A percentile compares a stretch with the other conserved stretches of the same genome.
phyloP scores from a whole-genome alignment of 1,284 basidiomycete species.

The Sporisorium sorghi region DNA sequence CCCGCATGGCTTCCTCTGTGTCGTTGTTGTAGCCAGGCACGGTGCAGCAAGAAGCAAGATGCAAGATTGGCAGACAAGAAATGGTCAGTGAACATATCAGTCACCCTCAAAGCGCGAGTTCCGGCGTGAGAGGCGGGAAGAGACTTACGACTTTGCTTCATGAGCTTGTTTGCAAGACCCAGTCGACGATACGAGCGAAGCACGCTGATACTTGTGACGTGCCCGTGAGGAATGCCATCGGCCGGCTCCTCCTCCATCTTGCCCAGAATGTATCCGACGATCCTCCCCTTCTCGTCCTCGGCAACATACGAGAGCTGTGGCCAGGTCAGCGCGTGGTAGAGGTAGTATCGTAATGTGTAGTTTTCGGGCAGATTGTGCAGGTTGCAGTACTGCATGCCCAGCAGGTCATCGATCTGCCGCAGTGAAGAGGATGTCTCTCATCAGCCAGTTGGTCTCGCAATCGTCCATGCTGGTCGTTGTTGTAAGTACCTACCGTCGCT shows the following conservation, averaged over 20 bases:
- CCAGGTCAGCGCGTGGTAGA: conserved; percentile 90
- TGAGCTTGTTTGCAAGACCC: conserved; percentile 67
- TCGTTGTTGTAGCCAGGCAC: background rate
- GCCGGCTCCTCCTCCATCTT: conserved; percentile 77
- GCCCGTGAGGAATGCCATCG: conserved; percentile 68
- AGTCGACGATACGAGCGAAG: conserved; percentile 65
- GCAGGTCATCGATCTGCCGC: conserved; percentile 60
- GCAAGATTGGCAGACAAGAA: no score
- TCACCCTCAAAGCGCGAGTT: no score
- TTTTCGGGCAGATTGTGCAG: conserved; percentile 69
- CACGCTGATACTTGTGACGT: conserved; percentile 68
- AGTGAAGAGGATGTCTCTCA: background rate
- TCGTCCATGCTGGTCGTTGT: background rate
- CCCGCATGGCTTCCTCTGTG: conserved; percentile 67
- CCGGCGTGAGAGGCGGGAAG: background rate
- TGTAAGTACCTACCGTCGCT: conserved; percentile 14
- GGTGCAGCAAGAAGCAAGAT: background rate
- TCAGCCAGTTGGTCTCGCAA: background rate
- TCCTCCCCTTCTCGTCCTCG: conserved; percentile 85
- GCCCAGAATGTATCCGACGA: conserved; percentile 93
- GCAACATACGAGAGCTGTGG: conserved; percentile 94
- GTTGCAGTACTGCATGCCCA: conserved; percentile 68
- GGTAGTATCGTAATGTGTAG: conserved; percentile 72
- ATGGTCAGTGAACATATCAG: no score
- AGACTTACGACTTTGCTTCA: conserved; percentile 67